Base-by-base conservation (phyloP, 257 asterid species). In the Echites panduratus region DNA sequence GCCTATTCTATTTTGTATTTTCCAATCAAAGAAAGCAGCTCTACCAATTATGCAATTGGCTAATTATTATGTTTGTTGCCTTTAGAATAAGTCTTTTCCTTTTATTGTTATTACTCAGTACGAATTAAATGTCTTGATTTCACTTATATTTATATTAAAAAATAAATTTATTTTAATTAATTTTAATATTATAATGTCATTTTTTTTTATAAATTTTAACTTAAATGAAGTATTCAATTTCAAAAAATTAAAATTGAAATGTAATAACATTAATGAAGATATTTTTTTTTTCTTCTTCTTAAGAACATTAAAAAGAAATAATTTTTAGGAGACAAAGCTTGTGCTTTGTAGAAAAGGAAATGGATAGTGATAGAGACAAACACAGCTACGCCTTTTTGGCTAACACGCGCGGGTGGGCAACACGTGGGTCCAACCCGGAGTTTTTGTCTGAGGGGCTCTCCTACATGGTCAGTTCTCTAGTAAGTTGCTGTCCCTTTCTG, bases 401-500 rank as follows among this genome's bases (percentile, higher is more conserved):
- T 56, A 63, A 19, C 67, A 70, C 71, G 71, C 65, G 64, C 50
- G 68, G 49, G 35, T 38, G 48, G 71, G 14, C 56, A 70, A 73
- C 77, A 22, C 59, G 54, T 61, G 82, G 78, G 67, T 73, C 73
- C 56, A 48, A 54, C 67, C 76, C 76, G 62, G 44, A 68, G 79
- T 47, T 52, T 77, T 79, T 76, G 88, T 77, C 88, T 73, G 75
- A 66, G 77, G 86, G 83, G 82, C 79, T 63, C 76, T 80, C 79
- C 78, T 81, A 76, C 85, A 81, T 20, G 12, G 72, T 78, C 81
- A 73, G 77, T 66, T 65, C 77, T 49, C 49, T 50, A 73, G 49
- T 49, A 63, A 73, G 44, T 73, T 48, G 77, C 41, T 63, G 75
- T 66, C 47, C 63, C 48, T 70, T 70, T 65, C 79, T 73, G 40